Conservation (phyloP, 2,329 filamentous ascomycete genomes). For the Phoma herbarum region DNA sequence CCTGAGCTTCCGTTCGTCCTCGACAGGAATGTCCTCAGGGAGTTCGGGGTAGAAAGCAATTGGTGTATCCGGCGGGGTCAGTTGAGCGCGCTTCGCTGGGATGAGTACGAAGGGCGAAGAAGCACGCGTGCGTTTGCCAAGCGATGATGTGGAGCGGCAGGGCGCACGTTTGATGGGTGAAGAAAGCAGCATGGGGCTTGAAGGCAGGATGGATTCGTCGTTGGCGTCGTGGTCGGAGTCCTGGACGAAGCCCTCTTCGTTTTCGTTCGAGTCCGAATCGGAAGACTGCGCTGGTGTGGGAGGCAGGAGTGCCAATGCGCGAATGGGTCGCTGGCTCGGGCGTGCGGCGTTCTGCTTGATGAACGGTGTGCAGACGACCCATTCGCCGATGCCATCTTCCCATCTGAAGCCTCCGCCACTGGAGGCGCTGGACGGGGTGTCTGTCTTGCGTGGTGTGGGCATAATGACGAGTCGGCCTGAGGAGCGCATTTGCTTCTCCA, state of each 20-base stretch:
- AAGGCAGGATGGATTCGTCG: conserved; percentile 33
- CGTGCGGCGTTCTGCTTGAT: conserved; percentile 31
- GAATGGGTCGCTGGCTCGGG: conserved; percentile 28
- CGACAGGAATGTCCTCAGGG: conserved; percentile 18
- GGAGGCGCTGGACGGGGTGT: conserved; percentile 32
- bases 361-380: conserved; percentile 55
- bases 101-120: conserved; percentile 42
- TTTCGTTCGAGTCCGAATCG: conserved; percentile 10
- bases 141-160: not conserved
- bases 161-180: conserved; percentile 27
- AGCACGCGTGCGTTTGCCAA: conserved; percentile 39
- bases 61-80: conserved; percentile 29
- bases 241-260: conserved; percentile 4
- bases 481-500: conserved; percentile 45
- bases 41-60: conserved; percentile 30
- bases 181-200: conserved; percentile 39
- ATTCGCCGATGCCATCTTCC: conserved; percentile 58
- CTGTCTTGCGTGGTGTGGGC: conserved; percentile 41
- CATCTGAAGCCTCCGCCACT: conserved; percentile 48
- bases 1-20: not conserved
- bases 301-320: conserved; percentile 35
- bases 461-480: conserved; percentile 39
- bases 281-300: conserved; percentile 40
- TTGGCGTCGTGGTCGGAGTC: conserved; percentile 17
- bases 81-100: conserved; percentile 27